These are phyloP conservation scores for Neurospora sp. DNA, from an alignment of 495 filamentous ascomycete genomes.

Conservation along the genomic window DNA sequence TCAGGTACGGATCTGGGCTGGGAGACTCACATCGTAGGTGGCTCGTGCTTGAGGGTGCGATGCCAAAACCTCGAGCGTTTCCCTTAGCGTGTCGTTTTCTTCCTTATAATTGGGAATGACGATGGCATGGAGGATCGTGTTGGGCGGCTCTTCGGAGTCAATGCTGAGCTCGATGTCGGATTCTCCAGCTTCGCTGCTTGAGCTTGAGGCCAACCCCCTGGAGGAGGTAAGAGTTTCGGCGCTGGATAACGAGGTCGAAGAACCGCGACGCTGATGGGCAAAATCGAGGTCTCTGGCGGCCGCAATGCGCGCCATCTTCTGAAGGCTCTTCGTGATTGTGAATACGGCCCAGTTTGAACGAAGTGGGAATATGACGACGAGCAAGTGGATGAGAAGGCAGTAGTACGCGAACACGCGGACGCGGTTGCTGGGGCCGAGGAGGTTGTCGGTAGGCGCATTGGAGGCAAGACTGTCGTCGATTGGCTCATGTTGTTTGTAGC, in stretches of 20 bases:
- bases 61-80: constrained; percentile 55
- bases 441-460: constrained; percentile 21
- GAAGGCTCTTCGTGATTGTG: constrained; percentile 32
- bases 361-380: constrained; percentile 43
- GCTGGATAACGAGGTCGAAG: constrained; percentile 40
- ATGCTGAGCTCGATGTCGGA: constrained; percentile 29
- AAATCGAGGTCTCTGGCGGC: constrained; percentile 32
- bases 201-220: constrained; percentile 31
- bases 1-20: background rate
- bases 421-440: constrained; percentile 25
- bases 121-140: constrained; percentile 49
- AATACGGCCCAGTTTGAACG: constrained; percentile 43
- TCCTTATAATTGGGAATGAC: constrained; percentile 63
- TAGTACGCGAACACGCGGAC: constrained; percentile 40
- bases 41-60: constrained; percentile 51
- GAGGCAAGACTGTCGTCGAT: constrained; percentile 31
- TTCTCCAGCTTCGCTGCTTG: constrained; percentile 39
- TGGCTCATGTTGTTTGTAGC: constrained; percentile 32
- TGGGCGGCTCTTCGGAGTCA: constrained; percentile 27
- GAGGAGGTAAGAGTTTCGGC: constrained; percentile 41
- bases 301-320: constrained; percentile 29
- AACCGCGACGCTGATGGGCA: constrained; percentile 35
- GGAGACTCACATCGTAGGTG: constrained; percentile 52
- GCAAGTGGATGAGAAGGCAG: constrained; percentile 41
- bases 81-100: constrained; percentile 51